These are phyloP conservation scores for Didymella lethalis DNA, from an alignment of 2,329 filamentous ascomycete genomes.

Conservation along the genomic window DNA sequence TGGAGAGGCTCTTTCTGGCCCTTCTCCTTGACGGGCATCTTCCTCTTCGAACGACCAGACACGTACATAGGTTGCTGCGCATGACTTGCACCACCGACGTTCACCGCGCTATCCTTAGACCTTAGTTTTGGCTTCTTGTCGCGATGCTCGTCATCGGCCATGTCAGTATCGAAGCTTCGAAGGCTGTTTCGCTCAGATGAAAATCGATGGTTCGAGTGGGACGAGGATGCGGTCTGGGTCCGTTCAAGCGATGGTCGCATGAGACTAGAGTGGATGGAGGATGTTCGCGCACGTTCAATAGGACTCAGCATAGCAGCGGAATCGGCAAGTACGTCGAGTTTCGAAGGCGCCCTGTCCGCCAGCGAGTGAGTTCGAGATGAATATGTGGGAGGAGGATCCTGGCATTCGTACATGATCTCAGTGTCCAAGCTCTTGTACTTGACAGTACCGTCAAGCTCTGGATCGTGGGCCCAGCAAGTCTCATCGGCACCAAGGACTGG, in stretches of 20 bases:
- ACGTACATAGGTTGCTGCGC: slow-evolving; percentile 48
- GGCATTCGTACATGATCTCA: slow-evolving; percentile 54
- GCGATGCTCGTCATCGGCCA: slow-evolving; percentile 50
- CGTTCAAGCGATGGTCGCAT: slow-evolving; percentile 20
- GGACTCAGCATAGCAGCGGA: slow-evolving; percentile 49
- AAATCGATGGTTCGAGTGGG: slow-evolving; percentile 35
- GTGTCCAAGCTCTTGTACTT: slow-evolving; percentile 50
- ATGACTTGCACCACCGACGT: slow-evolving; percentile 35
- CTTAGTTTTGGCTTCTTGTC: slow-evolving; percentile 53
- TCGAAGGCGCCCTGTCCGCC: slow-evolving; percentile 49
- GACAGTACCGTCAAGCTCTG: slow-evolving; percentile 50
- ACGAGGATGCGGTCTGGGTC: slow-evolving; percentile 14
- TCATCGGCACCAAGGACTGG: slow-evolving; percentile 44
- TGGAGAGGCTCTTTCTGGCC: slow-evolving; percentile 50
- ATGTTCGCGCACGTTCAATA: slow-evolving; percentile 42
- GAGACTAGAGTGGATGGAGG: slow-evolving; percentile 19
- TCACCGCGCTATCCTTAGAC: slow-evolving; percentile 47
- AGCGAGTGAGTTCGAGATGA: slow-evolving; percentile 52
- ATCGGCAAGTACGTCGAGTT: slow-evolving; percentile 50
- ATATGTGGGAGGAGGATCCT: slow-evolving; percentile 54
- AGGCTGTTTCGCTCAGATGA: slow-evolving; percentile 49
- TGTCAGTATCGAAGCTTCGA: slow-evolving; percentile 49
- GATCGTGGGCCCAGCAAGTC: slow-evolving; percentile 50
- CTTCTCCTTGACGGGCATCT: slow-evolving; percentile 52
- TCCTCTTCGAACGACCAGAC: slow-evolving; percentile 53